phyloP scores from a whole-genome alignment of 83 land plant species.

The Larix sibirica region DNA sequence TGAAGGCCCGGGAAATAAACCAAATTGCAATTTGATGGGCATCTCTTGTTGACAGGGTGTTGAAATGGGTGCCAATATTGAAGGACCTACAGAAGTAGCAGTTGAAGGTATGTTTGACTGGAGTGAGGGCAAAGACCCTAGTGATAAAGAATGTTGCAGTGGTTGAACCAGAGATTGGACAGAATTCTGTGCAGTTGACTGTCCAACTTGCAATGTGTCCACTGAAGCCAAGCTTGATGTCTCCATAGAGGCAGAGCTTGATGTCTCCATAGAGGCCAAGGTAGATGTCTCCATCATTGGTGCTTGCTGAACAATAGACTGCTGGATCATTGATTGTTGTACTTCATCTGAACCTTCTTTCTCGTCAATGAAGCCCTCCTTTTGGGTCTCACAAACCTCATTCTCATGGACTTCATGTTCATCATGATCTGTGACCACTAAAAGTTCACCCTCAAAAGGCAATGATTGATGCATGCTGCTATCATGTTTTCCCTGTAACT shows the following conservation, averaged over 20 bases:
- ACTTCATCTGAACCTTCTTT: constrained; percentile 10
- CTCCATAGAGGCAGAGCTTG: background rate
- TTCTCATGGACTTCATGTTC: constrained; percentile 8
- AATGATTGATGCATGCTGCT: constrained; percentile 12
- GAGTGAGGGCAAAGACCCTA: constrained; percentile 20
- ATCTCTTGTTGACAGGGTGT: constrained; percentile 46
- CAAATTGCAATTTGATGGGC: constrained; percentile 86
- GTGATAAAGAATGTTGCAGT: constrained; percentile 22
- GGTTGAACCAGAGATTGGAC: constrained; percentile 18
- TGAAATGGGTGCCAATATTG: constrained; percentile 30
- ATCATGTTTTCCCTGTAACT: constrained; percentile 14
- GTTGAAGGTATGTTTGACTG: constrained; percentile 22
- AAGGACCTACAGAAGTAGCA: constrained; percentile 20
- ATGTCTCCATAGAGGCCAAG: constrained; percentile 4
- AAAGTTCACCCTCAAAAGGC: constrained; percentile 15
- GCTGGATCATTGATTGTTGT: constrained; percentile 7
- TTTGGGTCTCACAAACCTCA: constrained; percentile 1
- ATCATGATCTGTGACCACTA: constrained; percentile 9
- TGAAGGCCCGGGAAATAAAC: constrained; percentile 87
- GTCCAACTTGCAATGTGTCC: constrained; percentile 9
- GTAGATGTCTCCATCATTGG: constrained; percentile 10
- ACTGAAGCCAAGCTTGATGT: background rate
- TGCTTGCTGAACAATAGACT: background rate
- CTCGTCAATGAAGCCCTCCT: background rate
- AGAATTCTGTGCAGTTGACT: constrained; percentile 27